Conservation (phyloP, 2,329 filamentous ascomycete species). For the Sporothrix variecibatus region DNA sequence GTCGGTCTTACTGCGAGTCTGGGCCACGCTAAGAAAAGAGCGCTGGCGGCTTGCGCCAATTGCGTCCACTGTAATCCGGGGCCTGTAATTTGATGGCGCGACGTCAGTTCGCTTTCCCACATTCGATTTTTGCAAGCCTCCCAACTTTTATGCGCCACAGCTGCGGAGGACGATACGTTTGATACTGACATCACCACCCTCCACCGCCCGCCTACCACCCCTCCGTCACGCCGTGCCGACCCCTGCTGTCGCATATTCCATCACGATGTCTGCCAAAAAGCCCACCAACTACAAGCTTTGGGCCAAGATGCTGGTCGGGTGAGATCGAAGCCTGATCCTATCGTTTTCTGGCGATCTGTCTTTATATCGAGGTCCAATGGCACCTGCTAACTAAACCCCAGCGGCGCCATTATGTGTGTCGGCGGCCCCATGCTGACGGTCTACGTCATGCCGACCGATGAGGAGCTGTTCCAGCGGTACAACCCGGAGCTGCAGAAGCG, state of each 20-base stretch:
- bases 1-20: neutral
- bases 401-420: slow-evolving; percentile 70
- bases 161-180: neutral
- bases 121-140: slow-evolving; percentile 17
- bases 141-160: neutral
- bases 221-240: neutral
- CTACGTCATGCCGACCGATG: slow-evolving; percentile 80
- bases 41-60: neutral
- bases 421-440: slow-evolving; percentile 84
- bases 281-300: slow-evolving; percentile 58
- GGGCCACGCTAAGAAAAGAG: neutral
- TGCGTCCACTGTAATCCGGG: slow-evolving; percentile 3
- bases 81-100: slow-evolving; percentile 9
- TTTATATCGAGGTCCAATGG: no score
- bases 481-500: slow-evolving; percentile 92
- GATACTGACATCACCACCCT: neutral
- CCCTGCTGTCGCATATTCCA: neutral
- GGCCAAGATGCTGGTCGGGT: slow-evolving; percentile 73
- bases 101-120: neutral
- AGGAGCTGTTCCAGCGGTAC: slow-evolving; percentile 89
- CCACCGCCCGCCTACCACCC: neutral
- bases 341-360: no score
- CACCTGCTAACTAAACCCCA: slow-evolving; percentile 41
- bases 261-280: slow-evolving; percentile 37
- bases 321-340: slow-evolving; percentile 40